Base-by-base conservation (phyloP, 129 eudicot species). In the Saussurea involucrata region DNA sequence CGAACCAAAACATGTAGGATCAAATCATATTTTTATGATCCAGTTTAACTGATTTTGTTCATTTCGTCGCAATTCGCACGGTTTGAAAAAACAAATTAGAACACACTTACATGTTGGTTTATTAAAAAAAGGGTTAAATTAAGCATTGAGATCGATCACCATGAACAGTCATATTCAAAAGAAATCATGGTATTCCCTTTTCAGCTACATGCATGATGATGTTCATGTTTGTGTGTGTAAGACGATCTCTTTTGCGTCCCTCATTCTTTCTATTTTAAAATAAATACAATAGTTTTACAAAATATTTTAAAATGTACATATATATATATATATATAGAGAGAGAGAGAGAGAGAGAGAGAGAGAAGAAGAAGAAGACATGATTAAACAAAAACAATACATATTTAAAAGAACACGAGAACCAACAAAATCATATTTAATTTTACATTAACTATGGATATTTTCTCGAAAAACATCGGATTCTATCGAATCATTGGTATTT, bases 171-270 rank as follows among this genome's bases (percentile, higher is more conserved):
- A 53, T 17, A 17, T 3, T 53, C 61, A 53, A 53, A 53, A 7
- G 32, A 34, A 78, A 24, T 22, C 12, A 34, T 24, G 22, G 8
- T 36, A 34, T 29, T 29, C 18, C 18, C 6, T 29, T 11, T 69
- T 58, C 82, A 78, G 15, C 69, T n/a, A 69, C 57, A 5, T 17
- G 10, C 58, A 78, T 69, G 70, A 78, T 77, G 32, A 29, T 76
- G 70, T 60, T 60, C 71, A 69, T 78, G 70, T 53, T 53, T 53
- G 61, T 60, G 64, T 69, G 29, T 40, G 76, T 65, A 64, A 77
- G 57, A 21, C 1, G 7, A 44, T 76, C 81, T 67, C 69, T 77
- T 77, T 21, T 15, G 74, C 36, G 58, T 68, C 81, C 34, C 17
- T 49, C 58, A 33, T 68, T 67, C 34, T 33, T 68, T 12, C 46